phyloP scores from a whole-genome alignment of 2,329 filamentous ascomycete species.

The Cladosporium halotolerans region DNA sequence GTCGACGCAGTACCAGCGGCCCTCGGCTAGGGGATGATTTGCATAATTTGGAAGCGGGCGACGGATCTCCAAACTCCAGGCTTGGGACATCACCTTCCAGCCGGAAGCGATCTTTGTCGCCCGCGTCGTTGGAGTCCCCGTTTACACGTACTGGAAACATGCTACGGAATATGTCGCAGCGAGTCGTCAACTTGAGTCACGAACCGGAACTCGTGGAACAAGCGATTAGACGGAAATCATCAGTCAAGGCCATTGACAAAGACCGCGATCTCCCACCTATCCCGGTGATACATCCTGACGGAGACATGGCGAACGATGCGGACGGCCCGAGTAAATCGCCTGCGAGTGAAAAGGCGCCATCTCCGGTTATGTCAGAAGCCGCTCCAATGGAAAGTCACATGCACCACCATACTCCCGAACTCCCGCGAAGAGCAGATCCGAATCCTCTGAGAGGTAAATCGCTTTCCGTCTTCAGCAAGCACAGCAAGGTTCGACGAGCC shows the following conservation, averaged over 20 bases:
- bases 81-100: slow-evolving; percentile 51
- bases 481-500: slow-evolving; percentile 65
- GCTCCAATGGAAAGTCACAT: not conserved
- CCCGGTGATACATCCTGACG: slow-evolving; percentile 23
- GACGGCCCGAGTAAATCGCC: slow-evolving; percentile 21
- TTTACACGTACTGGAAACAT: slow-evolving; percentile 46
- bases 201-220: slow-evolving; percentile 74
- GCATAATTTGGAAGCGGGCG: slow-evolving; percentile 53
- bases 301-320: slow-evolving; percentile 18
- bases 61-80: slow-evolving; percentile 47
- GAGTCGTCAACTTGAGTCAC: slow-evolving; percentile 95
- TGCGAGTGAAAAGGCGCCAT: slow-evolving; percentile 27
- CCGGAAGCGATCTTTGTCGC: slow-evolving; percentile 41
- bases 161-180: slow-evolving; percentile 75
- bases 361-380: slow-evolving; percentile 24
- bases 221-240: slow-evolving; percentile 56
- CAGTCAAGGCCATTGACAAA: slow-evolving; percentile 31
- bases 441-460: slow-evolving; percentile 86
- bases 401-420: slow-evolving; percentile 2
- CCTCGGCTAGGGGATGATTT: slow-evolving; percentile 56
- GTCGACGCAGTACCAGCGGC: slow-evolving; percentile 30
- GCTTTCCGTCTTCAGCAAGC: slow-evolving; percentile 73
- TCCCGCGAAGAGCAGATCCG: slow-evolving; percentile 23
- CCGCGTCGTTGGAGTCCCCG: slow-evolving; percentile 37
- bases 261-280: slow-evolving; percentile 30